Evolutionary conservation across 768 basidiomycete genomes (phyloP).

Genomic region (Lactarius akahatsu): DNA sequence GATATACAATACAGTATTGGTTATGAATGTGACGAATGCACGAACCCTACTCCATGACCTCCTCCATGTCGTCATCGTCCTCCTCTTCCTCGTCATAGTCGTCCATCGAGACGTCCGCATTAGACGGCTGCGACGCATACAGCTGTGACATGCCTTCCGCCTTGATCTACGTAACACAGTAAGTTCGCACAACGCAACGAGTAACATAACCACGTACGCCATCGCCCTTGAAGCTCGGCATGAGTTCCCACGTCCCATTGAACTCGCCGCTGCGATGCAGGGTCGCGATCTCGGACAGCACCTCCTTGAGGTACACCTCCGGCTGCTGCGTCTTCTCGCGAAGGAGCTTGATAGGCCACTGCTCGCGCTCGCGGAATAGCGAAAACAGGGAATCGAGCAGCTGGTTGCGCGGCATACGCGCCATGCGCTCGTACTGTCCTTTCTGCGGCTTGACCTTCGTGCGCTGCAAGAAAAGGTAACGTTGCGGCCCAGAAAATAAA

Average conservation of each 20-base stretch:
- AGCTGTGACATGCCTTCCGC: constrained; percentile 36
- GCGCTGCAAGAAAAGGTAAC: constrained; percentile 31
- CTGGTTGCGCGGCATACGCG: constrained; percentile 88
- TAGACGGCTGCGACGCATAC: constrained; percentile 28
- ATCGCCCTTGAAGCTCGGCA: constrained; percentile 66
- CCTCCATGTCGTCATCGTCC: constrained; percentile 68
- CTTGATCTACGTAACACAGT: constrained; percentile 36
- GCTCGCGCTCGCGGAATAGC: constrained; percentile 73
- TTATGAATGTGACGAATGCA: neutral
- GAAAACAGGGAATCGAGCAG: constrained; percentile 80
- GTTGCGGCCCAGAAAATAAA: too few species aligned
- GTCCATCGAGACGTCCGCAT: constrained; percentile 49
- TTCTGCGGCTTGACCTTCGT: constrained; percentile 66
- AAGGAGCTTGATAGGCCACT: constrained; percentile 77
- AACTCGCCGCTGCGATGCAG: constrained; percentile 78
- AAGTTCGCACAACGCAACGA: neutral
- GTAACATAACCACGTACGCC: constrained; percentile 44
- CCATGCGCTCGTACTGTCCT: constrained; percentile 81
- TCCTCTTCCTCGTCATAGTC: constrained; percentile 56
- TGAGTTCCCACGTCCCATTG: constrained; percentile 79
- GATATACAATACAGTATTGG: constrained; percentile 10
- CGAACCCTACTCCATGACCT: constrained; percentile 49
- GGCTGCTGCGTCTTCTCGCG: constrained; percentile 84
- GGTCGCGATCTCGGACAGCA: constrained; percentile 70
- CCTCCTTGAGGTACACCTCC: constrained; percentile 83